Evolutionary conservation across 2,329 filamentous ascomycete genomes (phyloP).

Genomic region (Penicillium sp.): DNA sequence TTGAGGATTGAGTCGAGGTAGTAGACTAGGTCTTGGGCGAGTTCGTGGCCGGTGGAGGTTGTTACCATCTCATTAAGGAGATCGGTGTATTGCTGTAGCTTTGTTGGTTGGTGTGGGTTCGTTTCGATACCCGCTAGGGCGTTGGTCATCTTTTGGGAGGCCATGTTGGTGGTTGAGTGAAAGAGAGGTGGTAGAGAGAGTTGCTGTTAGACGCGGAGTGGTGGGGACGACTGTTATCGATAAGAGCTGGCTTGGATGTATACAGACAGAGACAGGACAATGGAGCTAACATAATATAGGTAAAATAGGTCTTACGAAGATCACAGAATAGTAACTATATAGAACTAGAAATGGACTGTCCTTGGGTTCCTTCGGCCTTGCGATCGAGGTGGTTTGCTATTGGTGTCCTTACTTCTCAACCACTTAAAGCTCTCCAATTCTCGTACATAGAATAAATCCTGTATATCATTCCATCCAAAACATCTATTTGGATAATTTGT

Average conservation of each 20-base stretch:
- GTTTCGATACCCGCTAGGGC: constrained; percentile 54
- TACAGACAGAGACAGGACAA: background rate
- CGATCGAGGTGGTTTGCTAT: background rate
- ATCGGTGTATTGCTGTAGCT: constrained; percentile 57
- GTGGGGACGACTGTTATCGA: constrained; percentile 11
- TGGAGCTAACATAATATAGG: background rate
- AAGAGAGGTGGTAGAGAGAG: background rate
- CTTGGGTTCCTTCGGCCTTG: background rate
- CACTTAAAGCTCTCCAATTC: background rate
- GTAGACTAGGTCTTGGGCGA: constrained; percentile 63
- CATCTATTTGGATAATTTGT: background rate
- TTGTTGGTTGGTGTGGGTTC: constrained; percentile 49
- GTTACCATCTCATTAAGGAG: constrained; percentile 58
- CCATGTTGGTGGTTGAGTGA: constrained; percentile 38
- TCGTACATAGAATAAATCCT: background rate
- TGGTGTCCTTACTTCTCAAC: background rate
- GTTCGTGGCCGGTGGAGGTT: constrained; percentile 45
- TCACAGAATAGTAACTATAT: too few species aligned
- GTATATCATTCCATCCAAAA: background rate
- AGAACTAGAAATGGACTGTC: background rate
- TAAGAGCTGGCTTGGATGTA: constrained; percentile 2
- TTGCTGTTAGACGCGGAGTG: background rate
- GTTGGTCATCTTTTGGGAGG: constrained; percentile 50
- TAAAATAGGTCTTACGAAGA: background rate
- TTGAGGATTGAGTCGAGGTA: constrained; percentile 69